These are phyloP conservation scores for Coriaria nepalensis DNA, from an alignment of 306 rosid genomes.

Conservation along the genomic window DNA sequence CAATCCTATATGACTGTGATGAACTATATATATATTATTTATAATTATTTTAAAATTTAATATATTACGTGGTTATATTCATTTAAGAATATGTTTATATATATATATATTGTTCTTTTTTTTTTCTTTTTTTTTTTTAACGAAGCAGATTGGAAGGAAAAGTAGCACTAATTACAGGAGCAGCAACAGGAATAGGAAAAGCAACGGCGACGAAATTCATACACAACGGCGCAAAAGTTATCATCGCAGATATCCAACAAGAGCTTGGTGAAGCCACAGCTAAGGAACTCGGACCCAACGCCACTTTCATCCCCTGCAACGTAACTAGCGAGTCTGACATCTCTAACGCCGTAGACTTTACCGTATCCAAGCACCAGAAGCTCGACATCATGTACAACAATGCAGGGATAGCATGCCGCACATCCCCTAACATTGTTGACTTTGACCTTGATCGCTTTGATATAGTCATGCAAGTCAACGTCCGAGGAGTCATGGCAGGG, in stretches of 20 bases:
- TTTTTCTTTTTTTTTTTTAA: no score
- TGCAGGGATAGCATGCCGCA: slow-evolving; percentile 68
- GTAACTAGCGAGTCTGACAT: slow-evolving; percentile 63
- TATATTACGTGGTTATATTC: no score
- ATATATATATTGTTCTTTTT: no score
- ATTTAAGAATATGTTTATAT: no score
- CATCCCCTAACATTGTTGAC: slow-evolving; percentile 55
- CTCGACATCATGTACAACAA: slow-evolving; percentile 81
- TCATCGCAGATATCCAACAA: slow-evolving; percentile 64
- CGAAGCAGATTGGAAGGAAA: slow-evolving; percentile 50
- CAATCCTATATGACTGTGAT: no score
- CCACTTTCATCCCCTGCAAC: slow-evolving; percentile 53
- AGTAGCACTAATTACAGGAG: slow-evolving; percentile 92
- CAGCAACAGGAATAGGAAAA: slow-evolving; percentile 86
- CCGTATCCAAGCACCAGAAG: slow-evolving; percentile 34
- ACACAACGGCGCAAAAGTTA: slow-evolving; percentile 77
- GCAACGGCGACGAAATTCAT: slow-evolving; percentile 58
- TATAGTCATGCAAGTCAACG: slow-evolving; percentile 50
- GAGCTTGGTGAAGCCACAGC: slow-evolving; percentile 51
- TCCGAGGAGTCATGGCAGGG: slow-evolving; percentile 61
- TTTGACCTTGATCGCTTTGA: slow-evolving; percentile 49
- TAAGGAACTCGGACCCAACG: slow-evolving; percentile 53
- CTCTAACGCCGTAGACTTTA: slow-evolving; percentile 64
- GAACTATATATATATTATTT: no score
- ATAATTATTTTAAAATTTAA: no score